These are phyloP conservation scores for Biancaea sappan DNA, from an alignment of 306 rosid genomes.

Conservation along the genomic window DNA sequence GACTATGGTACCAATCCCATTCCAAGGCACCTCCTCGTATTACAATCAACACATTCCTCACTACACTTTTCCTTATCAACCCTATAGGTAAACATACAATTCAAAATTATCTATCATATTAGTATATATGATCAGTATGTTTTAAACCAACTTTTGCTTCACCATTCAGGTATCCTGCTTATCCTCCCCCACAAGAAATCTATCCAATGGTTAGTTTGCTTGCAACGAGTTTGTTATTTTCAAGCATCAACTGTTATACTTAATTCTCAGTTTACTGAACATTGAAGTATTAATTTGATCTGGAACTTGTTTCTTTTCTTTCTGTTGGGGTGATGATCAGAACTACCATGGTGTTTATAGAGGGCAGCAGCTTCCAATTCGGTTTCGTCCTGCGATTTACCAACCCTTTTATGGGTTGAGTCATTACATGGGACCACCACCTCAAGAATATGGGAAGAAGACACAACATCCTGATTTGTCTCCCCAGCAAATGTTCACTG, in stretches of 20 bases:
- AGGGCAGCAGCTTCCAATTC: constrained; percentile 46
- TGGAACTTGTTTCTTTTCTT: constrained; percentile 7
- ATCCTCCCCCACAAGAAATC: constrained; percentile 52
- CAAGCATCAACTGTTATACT: too few relatives aligned
- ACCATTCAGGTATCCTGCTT: constrained; percentile 58
- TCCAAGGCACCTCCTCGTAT: constrained; percentile 44
- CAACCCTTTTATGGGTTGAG: constrained; percentile 45
- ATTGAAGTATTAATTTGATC: too few relatives aligned
- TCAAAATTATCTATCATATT: constrained; percentile 6
- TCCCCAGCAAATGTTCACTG: constrained; percentile 28
- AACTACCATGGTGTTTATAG: constrained; percentile 53
- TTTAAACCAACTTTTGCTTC: constrained; percentile 26
- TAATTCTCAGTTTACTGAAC: too few relatives aligned
- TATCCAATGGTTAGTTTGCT: constrained; percentile 50
- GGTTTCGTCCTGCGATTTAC: constrained; percentile 35
- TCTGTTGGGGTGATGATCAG: too few relatives aligned
- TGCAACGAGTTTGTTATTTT: too few relatives aligned
- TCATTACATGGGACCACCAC: constrained; percentile 21
- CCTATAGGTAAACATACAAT: constrained; percentile 47
- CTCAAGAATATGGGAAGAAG: constrained; percentile 40
- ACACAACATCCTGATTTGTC: constrained; percentile 35
- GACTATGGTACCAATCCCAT: constrained; percentile 40
- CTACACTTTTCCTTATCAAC: constrained; percentile 41
- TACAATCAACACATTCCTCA: constrained; percentile 53
- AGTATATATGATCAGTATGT: background rate